phyloP scores from a whole-genome alignment of 208 protist species.

The Porcisia hertigi region DNA sequence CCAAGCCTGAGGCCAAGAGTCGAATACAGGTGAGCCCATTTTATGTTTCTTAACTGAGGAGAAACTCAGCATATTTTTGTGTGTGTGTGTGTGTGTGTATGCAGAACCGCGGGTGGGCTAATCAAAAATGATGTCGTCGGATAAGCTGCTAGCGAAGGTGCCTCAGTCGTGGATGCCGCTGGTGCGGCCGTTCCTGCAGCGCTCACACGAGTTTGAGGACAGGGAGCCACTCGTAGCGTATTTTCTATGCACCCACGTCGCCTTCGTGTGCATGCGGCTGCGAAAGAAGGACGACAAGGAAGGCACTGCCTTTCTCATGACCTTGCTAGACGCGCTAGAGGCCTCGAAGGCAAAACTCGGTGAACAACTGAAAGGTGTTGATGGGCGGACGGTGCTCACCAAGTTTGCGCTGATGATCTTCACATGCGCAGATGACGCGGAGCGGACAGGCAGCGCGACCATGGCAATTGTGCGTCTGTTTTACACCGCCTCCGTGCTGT shows the following conservation, averaged over 20 bases:
- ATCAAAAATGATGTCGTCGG: conserved; percentile 17
- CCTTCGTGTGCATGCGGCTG: conserved; percentile 53
- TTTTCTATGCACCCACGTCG: conserved; percentile 72
- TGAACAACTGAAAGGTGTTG: conserved; percentile 32
- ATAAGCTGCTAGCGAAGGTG: conserved; percentile 27
- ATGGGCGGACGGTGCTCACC: conserved; percentile 69
- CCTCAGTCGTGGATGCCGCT: conserved; percentile 46
- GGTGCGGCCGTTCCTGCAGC: conserved; percentile 68
- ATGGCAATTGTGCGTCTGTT: conserved; percentile 69
- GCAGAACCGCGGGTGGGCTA: background rate
- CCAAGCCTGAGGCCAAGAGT: too few relatives aligned
- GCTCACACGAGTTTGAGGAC: conserved; percentile 67
- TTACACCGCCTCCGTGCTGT: conserved; percentile 64
- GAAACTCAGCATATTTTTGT: background rate
- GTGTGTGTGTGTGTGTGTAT: background rate
- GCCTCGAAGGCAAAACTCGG: conserved; percentile 45
- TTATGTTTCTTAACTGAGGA: background rate
- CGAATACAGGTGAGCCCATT: too few relatives aligned
- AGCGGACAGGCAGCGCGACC: conserved; percentile 51
- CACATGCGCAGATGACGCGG: conserved; percentile 72
- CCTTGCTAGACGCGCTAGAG: conserved; percentile 54
- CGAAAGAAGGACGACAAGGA: conserved; percentile 51
- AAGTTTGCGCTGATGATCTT: conserved; percentile 74
- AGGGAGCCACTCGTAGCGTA: conserved; percentile 68
- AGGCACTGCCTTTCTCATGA: conserved; percentile 53